A percentile compares a stretch with the other conserved stretches of the same genome.
These are phyloP conservation scores for Onygenales sp. DNA, from an alignment of 2,329 filamentous ascomycete genomes.

Conservation along the genomic window DNA sequence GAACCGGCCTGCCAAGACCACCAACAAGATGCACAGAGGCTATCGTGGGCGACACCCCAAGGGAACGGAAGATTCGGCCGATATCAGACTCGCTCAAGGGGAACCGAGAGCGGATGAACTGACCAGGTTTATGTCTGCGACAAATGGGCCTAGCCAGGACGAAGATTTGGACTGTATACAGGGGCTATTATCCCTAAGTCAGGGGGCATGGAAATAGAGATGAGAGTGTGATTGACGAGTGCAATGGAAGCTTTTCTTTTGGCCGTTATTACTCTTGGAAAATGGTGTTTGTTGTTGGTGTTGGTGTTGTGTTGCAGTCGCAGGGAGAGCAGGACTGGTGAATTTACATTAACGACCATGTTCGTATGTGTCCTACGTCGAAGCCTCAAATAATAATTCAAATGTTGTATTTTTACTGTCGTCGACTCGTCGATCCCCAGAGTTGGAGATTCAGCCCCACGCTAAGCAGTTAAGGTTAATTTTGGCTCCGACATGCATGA, in stretches of 20 bases:
- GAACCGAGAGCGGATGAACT: constrained; percentile 44
- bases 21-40: constrained; percentile 20
- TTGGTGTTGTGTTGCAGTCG: neutral
- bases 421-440: neutral
- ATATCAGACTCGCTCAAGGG: constrained; percentile 18
- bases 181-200: constrained; percentile 76
- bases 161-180: constrained; percentile 83
- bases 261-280: neutral
- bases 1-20: constrained; percentile 6
- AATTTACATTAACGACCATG: neutral
- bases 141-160: constrained; percentile 53
- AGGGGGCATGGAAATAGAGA: constrained; percentile 72
- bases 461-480: neutral
- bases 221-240: neutral
- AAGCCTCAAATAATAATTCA: neutral
- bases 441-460: too few relatives aligned
- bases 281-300: neutral
- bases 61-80: constrained; percentile 22
- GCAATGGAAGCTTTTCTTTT: neutral
- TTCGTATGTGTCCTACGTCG: neutral
- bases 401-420: neutral
- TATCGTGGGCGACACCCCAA: constrained; percentile 13
- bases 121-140: constrained; percentile 61
- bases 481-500: neutral
- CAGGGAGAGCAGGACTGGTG: neutral